Evolutionary conservation across 441 rosid genomes (phyloP), one percentile per base, ranked within the genome.

Genomic region (Gossypium aridum): DNA sequence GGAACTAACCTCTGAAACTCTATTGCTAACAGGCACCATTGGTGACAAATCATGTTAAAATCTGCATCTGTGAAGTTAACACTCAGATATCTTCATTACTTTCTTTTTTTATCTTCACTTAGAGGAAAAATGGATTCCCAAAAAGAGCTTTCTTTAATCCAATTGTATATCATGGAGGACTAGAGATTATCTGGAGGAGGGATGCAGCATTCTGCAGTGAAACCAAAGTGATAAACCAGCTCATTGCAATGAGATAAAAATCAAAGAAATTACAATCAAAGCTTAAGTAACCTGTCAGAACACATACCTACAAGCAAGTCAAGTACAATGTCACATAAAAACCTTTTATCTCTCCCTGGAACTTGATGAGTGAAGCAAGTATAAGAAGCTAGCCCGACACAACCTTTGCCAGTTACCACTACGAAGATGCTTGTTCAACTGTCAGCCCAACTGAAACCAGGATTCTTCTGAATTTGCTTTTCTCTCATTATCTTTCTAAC

Each of bases 361-460:
- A 7, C 69, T 64, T 64, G 53, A 37, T 64, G n/a, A 37, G 25
- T 31, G 28, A 43, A 63, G 54, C 54, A 65, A 20, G 54, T 65
- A 39, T 4, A 37, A 64, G 26, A 20, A 43, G 70, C 17, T 23
- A 20, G 55, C 54, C 55, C 12, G 22, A 22, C 19, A 43, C 16
- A 65, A 20, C 39, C 22, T 25, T 45, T 16, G 26, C 61, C 61
- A 16, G 60, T n/a, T 51, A 9, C 61, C 60, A 69, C 61, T n/a
- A 4, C 45, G 26, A 26, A 17, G 26, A 26, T 7, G 45, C 55
- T 62, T 61, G 13, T 75, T 82, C 84, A 82, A 63, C 71, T n/a
- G 20, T 76, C 79, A 53, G 85, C 87, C 92, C 92, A 90, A 76
- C 95, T 91, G 60, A 68, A 80, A 53, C 91, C 98, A 26, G 97